Evolutionary conservation across 345 rosid species (phyloP), one percentile per base, ranked within the genome.

Genomic region (Lepidium didymum): DNA sequence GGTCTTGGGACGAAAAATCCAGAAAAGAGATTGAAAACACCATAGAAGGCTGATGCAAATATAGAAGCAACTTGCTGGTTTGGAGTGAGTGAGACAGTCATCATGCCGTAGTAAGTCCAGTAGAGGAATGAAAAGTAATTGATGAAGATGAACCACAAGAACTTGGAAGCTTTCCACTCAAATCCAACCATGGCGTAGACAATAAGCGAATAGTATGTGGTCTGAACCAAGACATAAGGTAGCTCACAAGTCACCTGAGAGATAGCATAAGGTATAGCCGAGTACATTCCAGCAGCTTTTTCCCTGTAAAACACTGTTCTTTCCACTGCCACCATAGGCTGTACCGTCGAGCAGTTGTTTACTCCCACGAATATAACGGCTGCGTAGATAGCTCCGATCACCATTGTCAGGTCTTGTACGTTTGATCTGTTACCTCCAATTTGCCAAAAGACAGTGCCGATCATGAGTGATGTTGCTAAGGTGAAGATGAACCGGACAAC

Each of bases 51-150:
- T 35, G 93, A 79, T 1, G 87, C 91, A 6, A 88, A 84, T 37
- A 90, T 87, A 5, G 96, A 73, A 35, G 98, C 91, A 29, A 88
- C 83, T 79, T 92, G 91, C 41, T 83, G 88, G 80, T 90, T 92
- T 51, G 98, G 98, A 2, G 89, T 90, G 68, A 92, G 76, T 33
- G 98, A 77, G 57, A 87, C 93, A 0, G 91, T 84, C 98, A 92
- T 88, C 98, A 90, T 86, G 50, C 96, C 96, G 2, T 92, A 92
- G 83, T 86, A 92, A 5, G 98, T 86, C 88, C 81, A 92, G 93
- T 90, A 82, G 19, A 92, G 87, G 83, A 90, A 90, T 5, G 97
- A 83, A 79, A 83, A 84, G 83, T 90, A 90, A 40, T 78, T 80
- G 80, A 90, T 64, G 67, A 85, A 87, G 79, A 84, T 78, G 74